Base-by-base conservation (phyloP, 805 yeast genomes). In the Barnettozyma wickerhamii region DNA sequence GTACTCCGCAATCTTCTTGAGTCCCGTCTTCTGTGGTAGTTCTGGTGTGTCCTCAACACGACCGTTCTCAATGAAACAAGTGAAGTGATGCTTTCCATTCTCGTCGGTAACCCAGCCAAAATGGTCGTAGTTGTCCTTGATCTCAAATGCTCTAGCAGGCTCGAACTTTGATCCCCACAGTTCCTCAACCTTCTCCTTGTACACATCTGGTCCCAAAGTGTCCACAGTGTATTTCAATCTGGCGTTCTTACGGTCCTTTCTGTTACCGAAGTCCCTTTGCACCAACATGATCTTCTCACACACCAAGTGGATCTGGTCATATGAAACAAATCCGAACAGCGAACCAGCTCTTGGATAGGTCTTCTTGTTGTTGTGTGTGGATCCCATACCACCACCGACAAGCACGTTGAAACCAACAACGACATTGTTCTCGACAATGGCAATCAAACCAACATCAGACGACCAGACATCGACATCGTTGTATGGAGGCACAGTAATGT, bases 331-430 rank as follows among this genome's bases (percentile, higher is more conserved):
- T 20, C 98, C 98, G 50, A 91, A 75, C 65, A 79, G 67, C 15
- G 95, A 82, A 48, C 96, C 98, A 6, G 95, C 78, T 68, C 98
- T 78, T 55, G 98, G 98, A 61, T 91, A 91, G 0, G 98, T 91
- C 74, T 91, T 91, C 59, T 83, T 84, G 71, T 91, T 91, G 74
- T 90, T 91, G 64, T 91, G 98, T 12, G 98, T 91, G 31, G 95
- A 78, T 56, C 98, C 98, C 98, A 91, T 91, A 74, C 98, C 98
- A 69, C 98, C 98, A 64, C 98, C 98, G 49, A 83, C 95, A 46
- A 84, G 75, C 39, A 91, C 78, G 57, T 91, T 91, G 73, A 78
- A 91, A 42, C 98, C 98, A 45, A 72, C 60, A 33, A 84, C 77
- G 40, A 72, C 65, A 55, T 80, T 74, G 35, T 65, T 63, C 52